phyloP scores from a whole-genome alignment of 371 early-diverging fungal genomes.

The Circinella minor region DNA sequence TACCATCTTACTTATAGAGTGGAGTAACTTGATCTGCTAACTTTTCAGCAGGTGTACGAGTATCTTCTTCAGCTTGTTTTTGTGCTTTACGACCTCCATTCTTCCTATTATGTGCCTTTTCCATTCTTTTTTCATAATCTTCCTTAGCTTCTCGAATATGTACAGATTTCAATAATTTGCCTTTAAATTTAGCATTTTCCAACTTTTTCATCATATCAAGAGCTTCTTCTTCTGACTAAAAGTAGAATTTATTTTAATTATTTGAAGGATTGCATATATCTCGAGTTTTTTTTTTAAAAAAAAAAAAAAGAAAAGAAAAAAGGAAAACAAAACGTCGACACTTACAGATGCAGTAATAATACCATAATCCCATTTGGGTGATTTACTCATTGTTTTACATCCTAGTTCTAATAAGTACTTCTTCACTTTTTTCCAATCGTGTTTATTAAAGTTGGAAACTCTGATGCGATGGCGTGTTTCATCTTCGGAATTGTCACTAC shows the following conservation, averaged over 20 bases:
- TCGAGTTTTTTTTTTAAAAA: background rate
- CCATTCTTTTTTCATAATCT: constrained; percentile 31
- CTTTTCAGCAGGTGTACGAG: constrained; percentile 60
- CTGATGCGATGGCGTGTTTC: constrained; percentile 5
- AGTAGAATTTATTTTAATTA: background rate
- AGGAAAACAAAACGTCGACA: too few species aligned
- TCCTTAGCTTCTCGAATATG: constrained; percentile 25
- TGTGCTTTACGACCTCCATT: background rate
- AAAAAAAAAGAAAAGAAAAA: background rate
- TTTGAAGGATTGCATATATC: too few species aligned
- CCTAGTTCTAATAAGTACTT: constrained; percentile 10
- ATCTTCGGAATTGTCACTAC: background rate
- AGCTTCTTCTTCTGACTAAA: constrained; percentile 51
- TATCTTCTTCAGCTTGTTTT: constrained; percentile 37
- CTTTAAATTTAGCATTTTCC: constrained; percentile 39
- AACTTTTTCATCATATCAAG: constrained; percentile 40
- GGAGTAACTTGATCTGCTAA: constrained; percentile 81
- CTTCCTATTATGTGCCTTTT: constrained; percentile 20
- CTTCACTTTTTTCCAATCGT: constrained; percentile 5
- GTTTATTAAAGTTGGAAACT: constrained; percentile 3
- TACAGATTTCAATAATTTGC: constrained; percentile 34
- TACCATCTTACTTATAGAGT: constrained; percentile 54
- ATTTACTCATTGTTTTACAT: constrained; percentile 29
- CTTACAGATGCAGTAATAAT: constrained; percentile 47
- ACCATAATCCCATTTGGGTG: constrained; percentile 51